Evolutionary conservation across 2,329 filamentous ascomycete genomes (phyloP).

Genomic region (Tolypocladium endophyticum): DNA sequence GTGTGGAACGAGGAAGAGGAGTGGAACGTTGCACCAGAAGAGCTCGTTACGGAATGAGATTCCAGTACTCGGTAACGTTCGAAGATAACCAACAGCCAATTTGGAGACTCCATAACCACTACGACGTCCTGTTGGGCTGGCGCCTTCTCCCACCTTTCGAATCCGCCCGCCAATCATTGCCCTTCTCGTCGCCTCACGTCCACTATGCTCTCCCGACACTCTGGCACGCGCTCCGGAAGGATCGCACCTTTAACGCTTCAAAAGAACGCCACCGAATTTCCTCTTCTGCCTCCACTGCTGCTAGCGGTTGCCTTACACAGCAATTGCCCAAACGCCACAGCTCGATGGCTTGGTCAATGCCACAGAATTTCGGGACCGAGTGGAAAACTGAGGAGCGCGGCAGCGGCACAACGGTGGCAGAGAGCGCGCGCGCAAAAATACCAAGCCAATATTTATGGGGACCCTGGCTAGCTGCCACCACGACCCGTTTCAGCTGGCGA

Average conservation of each 20-base stretch:
- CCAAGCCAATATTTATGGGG: neutral
- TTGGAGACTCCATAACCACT: neutral
- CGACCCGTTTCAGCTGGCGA: neutral
- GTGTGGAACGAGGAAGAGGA: conserved; percentile 48
- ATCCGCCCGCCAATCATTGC: neutral
- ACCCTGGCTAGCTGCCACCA: neutral
- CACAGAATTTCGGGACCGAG: neutral
- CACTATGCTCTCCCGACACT: neutral
- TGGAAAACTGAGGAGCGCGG: neutral
- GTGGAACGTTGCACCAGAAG: conserved; percentile 34
- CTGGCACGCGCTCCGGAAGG: neutral
- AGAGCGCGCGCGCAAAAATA: neutral
- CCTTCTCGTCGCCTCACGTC: neutral
- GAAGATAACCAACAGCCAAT: neutral
- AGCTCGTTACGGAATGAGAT: conserved; percentile 12
- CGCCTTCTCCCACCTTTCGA: neutral
- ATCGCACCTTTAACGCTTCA: neutral
- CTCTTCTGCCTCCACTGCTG: neutral
- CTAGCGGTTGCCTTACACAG: neutral
- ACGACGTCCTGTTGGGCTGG: neutral
- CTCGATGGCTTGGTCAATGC: neutral
- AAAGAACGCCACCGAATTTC: neutral
- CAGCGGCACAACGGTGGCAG: neutral
- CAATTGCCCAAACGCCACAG: neutral
- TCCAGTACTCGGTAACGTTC: neutral